These are phyloP conservation scores for Beauveria rudraprayagi DNA, from an alignment of 2,329 filamentous ascomycete genomes.

Conservation along the genomic window DNA sequence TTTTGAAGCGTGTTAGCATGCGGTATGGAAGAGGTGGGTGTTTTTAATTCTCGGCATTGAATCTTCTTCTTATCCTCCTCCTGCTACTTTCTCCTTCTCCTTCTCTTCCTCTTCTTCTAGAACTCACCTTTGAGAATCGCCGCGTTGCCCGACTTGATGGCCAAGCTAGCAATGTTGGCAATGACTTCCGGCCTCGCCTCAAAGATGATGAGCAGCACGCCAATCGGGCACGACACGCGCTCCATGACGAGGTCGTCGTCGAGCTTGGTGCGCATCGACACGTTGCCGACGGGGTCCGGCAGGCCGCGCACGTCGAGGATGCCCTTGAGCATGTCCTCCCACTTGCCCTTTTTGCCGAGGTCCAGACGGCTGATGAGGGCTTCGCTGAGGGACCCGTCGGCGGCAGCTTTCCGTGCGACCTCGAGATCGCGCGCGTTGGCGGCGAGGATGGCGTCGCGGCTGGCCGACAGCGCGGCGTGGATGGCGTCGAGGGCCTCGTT, in stretches of 20 bases:
- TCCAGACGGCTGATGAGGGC: conserved; percentile 86
- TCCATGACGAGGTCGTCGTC: conserved; percentile 82
- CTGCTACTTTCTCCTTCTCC: neutral
- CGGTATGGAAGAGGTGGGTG: neutral
- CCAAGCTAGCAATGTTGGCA: conserved; percentile 91
- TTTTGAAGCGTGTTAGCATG: neutral
- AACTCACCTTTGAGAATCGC: conserved; percentile 78
- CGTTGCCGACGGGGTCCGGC: conserved; percentile 80
- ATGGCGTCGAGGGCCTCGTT: conserved; percentile 82
- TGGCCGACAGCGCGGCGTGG: conserved; percentile 62
- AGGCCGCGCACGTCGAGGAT: conserved; percentile 81
- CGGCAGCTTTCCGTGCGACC: conserved; percentile 63
- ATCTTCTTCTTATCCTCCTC: neutral
- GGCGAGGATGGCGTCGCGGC: conserved; percentile 68
- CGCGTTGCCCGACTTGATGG: conserved; percentile 94
- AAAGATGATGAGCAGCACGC: conserved; percentile 96
- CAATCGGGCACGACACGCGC: conserved; percentile 87
- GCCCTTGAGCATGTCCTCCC: conserved; percentile 94
- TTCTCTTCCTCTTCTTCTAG: neutral
- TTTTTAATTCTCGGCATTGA: too few species aligned
- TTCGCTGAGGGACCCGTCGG: conserved; percentile 66
- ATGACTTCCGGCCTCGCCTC: conserved; percentile 97
- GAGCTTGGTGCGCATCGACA: conserved; percentile 74
- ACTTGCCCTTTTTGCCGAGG: conserved; percentile 79
- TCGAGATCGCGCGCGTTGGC: conserved; percentile 82